A percentile compares a stretch with the other conserved stretches of the same genome.
Evolutionary conservation across 768 basidiomycete genomes (phyloP).

Genomic region (Leccinum sublutescens): DNA sequence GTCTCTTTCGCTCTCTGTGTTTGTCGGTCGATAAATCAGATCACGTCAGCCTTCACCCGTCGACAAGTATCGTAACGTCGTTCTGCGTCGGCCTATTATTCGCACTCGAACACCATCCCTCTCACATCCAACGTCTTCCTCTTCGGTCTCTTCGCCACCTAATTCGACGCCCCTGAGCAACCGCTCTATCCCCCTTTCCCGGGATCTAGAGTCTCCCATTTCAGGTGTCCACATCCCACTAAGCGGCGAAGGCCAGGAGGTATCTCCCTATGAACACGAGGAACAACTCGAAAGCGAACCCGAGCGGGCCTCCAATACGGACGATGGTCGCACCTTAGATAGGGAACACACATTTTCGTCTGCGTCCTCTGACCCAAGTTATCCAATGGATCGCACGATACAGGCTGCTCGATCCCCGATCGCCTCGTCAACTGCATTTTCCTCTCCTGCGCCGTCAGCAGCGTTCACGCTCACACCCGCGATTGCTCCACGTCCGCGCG

Average conservation of each 20-base stretch:
- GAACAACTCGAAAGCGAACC: conserved; percentile 20
- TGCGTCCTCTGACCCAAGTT: conserved; percentile 45
- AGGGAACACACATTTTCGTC: conserved; percentile 73
- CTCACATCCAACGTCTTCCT: conserved; percentile 55
- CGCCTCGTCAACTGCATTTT: conserved; percentile 41
- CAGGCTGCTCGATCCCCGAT: conserved; percentile 34
- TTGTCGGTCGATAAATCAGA: conserved; percentile 1
- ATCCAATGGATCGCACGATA: conserved; percentile 31
- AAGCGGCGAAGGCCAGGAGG: conserved; percentile 14
- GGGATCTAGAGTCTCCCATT: conserved; percentile 46
- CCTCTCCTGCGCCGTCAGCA: conserved; percentile 55
- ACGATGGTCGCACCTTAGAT: conserved; percentile 28
- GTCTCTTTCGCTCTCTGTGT: conserved; percentile 12
- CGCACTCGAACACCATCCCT: conserved; percentile 66
- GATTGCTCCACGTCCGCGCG: conserved; percentile 56
- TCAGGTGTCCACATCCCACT: conserved; percentile 49
- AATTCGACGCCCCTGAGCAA: conserved; percentile 65
- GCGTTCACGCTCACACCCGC: conserved; percentile 71
- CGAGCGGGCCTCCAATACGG: conserved; percentile 22
- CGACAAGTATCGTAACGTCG: conserved; percentile 63
- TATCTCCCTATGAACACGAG: background rate
- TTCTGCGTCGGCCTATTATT: conserved; percentile 48
- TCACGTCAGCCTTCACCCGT: conserved; percentile 57
- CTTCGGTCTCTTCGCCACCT: conserved; percentile 51
- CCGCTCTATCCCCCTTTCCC: conserved; percentile 41